Evolutionary conservation across 371 early-diverging fungal genomes (phyloP).

Genomic region (Nosema bombycis): DNA sequence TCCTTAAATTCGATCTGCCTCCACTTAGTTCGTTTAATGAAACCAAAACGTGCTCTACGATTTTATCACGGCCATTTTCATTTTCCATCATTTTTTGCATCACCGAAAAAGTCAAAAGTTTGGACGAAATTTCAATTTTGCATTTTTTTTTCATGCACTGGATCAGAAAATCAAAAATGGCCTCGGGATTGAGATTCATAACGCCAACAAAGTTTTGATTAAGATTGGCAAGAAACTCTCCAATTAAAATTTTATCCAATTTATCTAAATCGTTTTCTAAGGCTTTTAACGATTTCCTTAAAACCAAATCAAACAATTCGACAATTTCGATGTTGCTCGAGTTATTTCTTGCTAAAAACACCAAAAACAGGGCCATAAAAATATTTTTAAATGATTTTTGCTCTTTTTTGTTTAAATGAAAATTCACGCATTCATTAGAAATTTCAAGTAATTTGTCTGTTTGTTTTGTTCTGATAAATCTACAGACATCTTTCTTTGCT

Average conservation of each 20-base stretch:
- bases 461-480: not conserved
- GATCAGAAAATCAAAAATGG: not conserved
- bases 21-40: not conserved
- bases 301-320: not conserved
- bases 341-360: not conserved
- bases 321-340: not conserved
- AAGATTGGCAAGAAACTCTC: not conserved
- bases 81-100: not conserved
- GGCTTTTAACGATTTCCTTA: not conserved
- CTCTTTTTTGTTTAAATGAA: not conserved
- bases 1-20: not conserved
- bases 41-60: not conserved
- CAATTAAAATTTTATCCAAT: not conserved
- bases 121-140: not conserved
- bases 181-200: not conserved
- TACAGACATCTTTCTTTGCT: too few relatives aligned
- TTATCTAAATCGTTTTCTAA: not conserved
- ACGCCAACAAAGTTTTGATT: not conserved
- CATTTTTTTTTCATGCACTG: not conserved
- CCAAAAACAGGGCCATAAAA: not conserved
- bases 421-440: not conserved
- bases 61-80: not conserved
- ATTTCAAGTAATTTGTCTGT: not conserved
- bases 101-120: not conserved
- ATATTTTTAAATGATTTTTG: not conserved